phyloP scores from a whole-genome alignment of 345 rosid species.

The Eucalyptus shirleyi region DNA sequence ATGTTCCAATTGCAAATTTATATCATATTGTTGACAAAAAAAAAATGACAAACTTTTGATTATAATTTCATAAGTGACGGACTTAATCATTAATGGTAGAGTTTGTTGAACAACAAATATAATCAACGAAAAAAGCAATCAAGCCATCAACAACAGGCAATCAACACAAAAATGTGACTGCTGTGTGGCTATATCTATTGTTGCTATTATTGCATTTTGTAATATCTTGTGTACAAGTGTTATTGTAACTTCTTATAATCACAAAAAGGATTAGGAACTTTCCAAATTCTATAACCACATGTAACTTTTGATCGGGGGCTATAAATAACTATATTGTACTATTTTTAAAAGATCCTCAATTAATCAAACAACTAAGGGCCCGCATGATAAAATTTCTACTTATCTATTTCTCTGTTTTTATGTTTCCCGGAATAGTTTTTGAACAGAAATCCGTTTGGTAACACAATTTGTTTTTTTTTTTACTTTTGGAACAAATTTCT shows the following conservation, averaged over 20 bases:
- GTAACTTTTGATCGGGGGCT: not conserved
- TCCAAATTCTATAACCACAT: not conserved
- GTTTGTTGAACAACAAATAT: not conserved
- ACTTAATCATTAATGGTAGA: not conserved
- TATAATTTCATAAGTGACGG: not conserved
- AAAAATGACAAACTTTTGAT: not conserved
- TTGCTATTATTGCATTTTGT: no score
- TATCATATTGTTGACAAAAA: not conserved
- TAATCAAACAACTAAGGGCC: no score
- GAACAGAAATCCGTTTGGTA: no score
- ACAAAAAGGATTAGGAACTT: not conserved
- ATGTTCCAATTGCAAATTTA: not conserved
- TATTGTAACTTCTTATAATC: not conserved
- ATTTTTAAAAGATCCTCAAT: no score
- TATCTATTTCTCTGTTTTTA: accelerated
- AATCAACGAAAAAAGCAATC: not conserved
- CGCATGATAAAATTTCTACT: no score
- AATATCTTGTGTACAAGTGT: not conserved
- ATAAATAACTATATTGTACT: not conserved
- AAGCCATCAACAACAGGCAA: not conserved
- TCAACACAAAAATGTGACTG: not conserved
- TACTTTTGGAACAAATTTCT: no score
- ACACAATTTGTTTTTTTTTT: no score
- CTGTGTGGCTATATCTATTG: not conserved
- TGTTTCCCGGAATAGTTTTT: accelerated